Conservation (phyloP, 768 basidiomycete species). For the Suillus tomentosus region DNA sequence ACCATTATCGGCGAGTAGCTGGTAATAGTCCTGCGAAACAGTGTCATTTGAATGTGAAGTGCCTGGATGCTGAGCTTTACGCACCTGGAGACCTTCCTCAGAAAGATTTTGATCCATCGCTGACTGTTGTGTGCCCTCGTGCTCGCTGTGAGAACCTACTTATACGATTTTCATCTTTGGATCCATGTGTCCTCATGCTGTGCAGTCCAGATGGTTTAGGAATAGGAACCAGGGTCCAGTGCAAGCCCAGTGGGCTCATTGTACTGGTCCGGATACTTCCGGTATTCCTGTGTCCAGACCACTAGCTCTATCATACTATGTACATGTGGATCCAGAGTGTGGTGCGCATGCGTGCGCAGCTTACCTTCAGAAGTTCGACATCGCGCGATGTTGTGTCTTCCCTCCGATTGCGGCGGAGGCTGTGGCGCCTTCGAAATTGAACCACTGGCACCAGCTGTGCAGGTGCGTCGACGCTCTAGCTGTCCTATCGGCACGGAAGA, state of each 20-base stretch:
- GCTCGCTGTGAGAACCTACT: neutral
- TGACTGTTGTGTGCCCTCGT: neutral
- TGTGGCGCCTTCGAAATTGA: neutral
- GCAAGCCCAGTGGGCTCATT: neutral
- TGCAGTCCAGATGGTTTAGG: neutral
- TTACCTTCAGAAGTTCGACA: neutral
- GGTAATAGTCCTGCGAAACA: neutral
- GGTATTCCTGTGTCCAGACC: neutral
- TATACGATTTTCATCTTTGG: neutral
- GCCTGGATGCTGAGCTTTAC: neutral
- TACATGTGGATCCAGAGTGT: too few relatives aligned
- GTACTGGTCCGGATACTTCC: neutral
- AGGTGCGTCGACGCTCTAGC: neutral
- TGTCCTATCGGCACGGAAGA: neutral
- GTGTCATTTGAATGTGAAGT: neutral
- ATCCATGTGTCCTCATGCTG: neutral
- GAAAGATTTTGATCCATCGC: neutral
- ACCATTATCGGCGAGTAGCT: neutral
- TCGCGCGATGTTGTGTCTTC: neutral
- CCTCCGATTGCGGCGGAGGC: too few relatives aligned
- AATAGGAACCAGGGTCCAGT: too few relatives aligned
- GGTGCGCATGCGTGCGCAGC: too few relatives aligned
- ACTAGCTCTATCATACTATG: too few relatives aligned
- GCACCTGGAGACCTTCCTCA: neutral
- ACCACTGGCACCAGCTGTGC: neutral